Conservation (phyloP, 306 rosid species). For the Corylus heterophylla region DNA sequence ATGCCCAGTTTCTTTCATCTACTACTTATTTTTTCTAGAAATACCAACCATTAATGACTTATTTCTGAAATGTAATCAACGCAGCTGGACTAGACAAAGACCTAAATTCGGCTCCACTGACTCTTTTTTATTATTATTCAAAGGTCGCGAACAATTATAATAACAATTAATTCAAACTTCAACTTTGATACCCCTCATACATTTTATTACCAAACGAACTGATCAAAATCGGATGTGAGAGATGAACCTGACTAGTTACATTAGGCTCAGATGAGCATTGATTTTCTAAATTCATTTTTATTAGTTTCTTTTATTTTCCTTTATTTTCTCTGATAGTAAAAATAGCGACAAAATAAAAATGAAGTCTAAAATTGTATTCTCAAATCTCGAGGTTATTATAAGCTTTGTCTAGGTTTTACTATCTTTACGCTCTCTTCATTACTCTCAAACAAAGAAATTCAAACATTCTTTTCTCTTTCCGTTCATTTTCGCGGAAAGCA, state of each 20-base stretch:
- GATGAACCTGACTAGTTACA: not conserved
- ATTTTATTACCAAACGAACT: constrained; percentile 9
- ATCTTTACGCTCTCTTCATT: not conserved
- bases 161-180: not conserved
- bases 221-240: not conserved
- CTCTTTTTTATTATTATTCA: not conserved
- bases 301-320: not conserved
- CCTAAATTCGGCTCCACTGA: not conserved
- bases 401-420: not conserved
- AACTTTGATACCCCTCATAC: not conserved
- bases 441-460: not conserved
- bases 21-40: not conserved
- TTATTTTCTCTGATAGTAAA: not conserved
- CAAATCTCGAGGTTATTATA: not conserved
- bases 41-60: not conserved
- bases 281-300: not conserved
- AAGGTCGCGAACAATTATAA: not conserved
- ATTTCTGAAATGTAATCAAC: not conserved
- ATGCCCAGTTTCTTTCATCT: not conserved
- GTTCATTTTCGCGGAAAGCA: constrained; percentile 8
- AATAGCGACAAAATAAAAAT: not conserved
- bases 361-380: not conserved
- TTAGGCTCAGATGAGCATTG: not conserved
- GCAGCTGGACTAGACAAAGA: not conserved
- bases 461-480: not conserved